These are phyloP conservation scores for Penicillium sp. DNA, from an alignment of 2,329 filamentous ascomycete genomes.

Conservation along the genomic window DNA sequence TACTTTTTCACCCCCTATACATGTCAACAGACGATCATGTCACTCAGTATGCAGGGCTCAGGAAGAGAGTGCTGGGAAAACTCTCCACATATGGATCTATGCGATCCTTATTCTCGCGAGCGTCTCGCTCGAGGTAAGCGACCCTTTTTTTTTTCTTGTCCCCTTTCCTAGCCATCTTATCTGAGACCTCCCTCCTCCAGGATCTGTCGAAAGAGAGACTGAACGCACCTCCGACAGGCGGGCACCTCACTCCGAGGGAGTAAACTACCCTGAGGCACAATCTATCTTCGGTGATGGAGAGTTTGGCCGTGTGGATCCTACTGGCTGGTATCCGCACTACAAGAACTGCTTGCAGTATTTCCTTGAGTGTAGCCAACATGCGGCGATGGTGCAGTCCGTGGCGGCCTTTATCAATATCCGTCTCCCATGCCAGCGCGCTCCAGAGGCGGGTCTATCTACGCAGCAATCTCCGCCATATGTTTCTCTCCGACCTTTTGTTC, in stretches of 20 bases:
- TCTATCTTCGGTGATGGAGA: constrained; percentile 22
- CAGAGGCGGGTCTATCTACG: constrained; percentile 37
- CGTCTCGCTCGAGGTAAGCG: constrained; percentile 30
- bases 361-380: constrained; percentile 82
- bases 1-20: background rate
- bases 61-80: constrained; percentile 33
- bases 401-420: constrained; percentile 90
- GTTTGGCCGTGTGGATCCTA: constrained; percentile 59
- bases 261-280: constrained; percentile 14
- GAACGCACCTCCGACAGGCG: constrained; percentile 29
- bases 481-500: constrained; percentile 81
- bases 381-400: constrained; percentile 75
- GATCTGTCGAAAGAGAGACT: constrained; percentile 29
- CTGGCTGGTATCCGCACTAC: constrained; percentile 89
- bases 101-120: constrained; percentile 28
- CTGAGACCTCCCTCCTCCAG: constrained; percentile 25
- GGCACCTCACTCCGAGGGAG: constrained; percentile 12
- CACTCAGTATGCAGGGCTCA: constrained; percentile 30
- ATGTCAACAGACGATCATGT: constrained; percentile 29
- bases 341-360: constrained; percentile 86
- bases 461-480: constrained; percentile 42
- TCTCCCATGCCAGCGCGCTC: constrained; percentile 74
- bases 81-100: constrained; percentile 29
- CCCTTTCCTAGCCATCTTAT: constrained; percentile 57
- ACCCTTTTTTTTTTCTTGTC: constrained; percentile 43